Conservation (phyloP, 257 asterid genomes). For the Nicotiana otophora region DNA sequence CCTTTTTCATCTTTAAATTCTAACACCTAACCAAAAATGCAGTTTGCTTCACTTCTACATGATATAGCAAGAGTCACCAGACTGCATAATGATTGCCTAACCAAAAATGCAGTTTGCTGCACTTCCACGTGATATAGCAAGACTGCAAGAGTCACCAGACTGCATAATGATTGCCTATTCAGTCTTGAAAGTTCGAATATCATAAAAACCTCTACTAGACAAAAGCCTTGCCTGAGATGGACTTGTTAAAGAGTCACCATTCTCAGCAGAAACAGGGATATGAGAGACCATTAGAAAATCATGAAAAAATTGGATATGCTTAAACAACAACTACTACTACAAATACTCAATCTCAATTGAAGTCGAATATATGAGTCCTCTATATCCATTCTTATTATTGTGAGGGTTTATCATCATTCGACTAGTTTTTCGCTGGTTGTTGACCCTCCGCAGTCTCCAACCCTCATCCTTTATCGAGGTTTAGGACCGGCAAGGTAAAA, state of each 20-base stretch:
- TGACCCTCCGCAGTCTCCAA: not conserved
- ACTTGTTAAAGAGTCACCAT: not conserved
- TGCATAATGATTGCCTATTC: not conserved
- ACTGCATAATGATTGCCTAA: not conserved
- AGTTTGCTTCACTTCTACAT: not conserved
- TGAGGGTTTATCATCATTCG: not conserved
- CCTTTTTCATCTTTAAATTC: not conserved
- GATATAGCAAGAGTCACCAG: not conserved
- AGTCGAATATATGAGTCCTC: not conserved
- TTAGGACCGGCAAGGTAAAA: not conserved
- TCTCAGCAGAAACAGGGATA: not conserved
- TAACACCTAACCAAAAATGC: not conserved
- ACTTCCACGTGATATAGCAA: not conserved
- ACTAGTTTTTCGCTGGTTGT: not conserved
- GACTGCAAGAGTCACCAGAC: not conserved
- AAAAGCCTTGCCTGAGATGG: not conserved
- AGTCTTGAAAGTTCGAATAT: not conserved
- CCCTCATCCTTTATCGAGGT: not conserved
- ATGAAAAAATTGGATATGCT: not conserved
- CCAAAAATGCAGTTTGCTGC: not conserved
- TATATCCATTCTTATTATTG: not conserved
- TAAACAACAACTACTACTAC: not conserved
- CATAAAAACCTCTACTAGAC: not conserved
- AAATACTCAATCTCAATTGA: not conserved
- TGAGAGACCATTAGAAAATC: not conserved